Evolutionary conservation across 2,329 filamentous ascomycete genomes (phyloP).

Genomic region (Trichoderma koningiopsis): DNA sequence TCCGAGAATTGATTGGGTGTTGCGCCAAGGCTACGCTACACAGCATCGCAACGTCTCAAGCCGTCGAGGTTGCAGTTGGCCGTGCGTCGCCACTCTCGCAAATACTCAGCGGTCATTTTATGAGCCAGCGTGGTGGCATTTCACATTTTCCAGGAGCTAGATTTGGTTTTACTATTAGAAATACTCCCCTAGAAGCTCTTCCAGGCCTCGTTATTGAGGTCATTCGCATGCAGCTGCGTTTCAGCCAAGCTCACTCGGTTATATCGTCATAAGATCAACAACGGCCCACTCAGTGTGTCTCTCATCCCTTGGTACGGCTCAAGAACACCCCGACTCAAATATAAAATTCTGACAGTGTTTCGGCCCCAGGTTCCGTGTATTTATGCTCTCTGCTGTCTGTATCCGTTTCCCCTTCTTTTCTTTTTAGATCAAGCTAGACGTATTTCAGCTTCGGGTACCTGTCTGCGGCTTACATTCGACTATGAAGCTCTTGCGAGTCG

Average conservation of each 20-base stretch:
- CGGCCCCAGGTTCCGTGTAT: neutral
- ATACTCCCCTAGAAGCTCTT: neutral
- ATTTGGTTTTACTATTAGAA: neutral
- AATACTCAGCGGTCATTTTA: neutral
- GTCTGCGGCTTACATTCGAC: neutral
- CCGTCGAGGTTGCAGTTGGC: conserved; percentile 18
- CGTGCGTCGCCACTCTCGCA: neutral
- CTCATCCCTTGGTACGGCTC: neutral
- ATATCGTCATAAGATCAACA: conserved; percentile 23
- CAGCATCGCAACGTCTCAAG: conserved; percentile 1
- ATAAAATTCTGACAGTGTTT: conserved; percentile 12
- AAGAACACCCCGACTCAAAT: neutral
- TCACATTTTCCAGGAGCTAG: neutral
- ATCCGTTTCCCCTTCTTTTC: neutral
- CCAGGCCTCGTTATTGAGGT: neutral
- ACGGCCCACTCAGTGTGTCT: conserved; percentile 17
- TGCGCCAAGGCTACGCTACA: conserved; percentile 10
- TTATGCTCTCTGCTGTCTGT: neutral
- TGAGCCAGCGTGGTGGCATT: conserved; percentile 2
- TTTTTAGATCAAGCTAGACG: neutral
- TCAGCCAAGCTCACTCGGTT: conserved; percentile 1
- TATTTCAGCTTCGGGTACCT: neutral
- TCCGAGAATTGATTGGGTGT: neutral
- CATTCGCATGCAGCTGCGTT: neutral
- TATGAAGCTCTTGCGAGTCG: conserved; percentile 32